These are phyloP conservation scores for Colletotrichum shisoi DNA, from an alignment of 2,329 filamentous ascomycete genomes.

Conservation along the genomic window DNA sequence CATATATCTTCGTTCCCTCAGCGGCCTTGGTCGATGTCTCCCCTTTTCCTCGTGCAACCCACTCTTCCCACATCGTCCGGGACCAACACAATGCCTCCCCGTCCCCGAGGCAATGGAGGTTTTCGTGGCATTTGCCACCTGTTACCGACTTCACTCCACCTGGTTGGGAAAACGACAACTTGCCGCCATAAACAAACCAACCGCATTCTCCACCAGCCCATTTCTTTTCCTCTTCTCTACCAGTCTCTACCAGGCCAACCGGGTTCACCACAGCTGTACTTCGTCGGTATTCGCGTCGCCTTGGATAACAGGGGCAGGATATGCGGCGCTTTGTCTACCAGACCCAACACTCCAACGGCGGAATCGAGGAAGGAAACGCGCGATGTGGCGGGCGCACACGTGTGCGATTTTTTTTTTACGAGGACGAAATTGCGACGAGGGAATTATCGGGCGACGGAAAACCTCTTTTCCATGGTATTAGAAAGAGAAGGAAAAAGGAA, in stretches of 20 bases:
- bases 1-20: constrained; percentile 36
- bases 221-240: constrained; percentile 14
- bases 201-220: constrained; percentile 10
- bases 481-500: background rate
- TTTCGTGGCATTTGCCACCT: constrained; percentile 11
- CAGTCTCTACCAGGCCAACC: constrained; percentile 6
- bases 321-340: constrained; percentile 29
- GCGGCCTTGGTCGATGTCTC: constrained; percentile 16
- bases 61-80: constrained; percentile 6
- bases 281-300: constrained; percentile 19
- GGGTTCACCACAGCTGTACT: constrained; percentile 9
- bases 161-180: constrained; percentile 27
- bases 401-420: constrained; percentile 10
- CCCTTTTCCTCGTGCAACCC: background rate
- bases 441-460: constrained; percentile 18
- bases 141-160: constrained; percentile 21
- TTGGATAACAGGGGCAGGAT: background rate
- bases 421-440: constrained; percentile 17
- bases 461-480: constrained; percentile 27
- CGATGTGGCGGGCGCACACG: constrained; percentile 7
- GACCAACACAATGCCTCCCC: constrained; percentile 14
- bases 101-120: constrained; percentile 6
- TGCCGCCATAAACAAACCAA: constrained; percentile 30
- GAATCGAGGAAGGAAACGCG: constrained; percentile 34
- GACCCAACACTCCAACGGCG: constrained; percentile 15